phyloP scores from a whole-genome alignment of 441 rosid genomes.

The Populus hybrid region DNA sequence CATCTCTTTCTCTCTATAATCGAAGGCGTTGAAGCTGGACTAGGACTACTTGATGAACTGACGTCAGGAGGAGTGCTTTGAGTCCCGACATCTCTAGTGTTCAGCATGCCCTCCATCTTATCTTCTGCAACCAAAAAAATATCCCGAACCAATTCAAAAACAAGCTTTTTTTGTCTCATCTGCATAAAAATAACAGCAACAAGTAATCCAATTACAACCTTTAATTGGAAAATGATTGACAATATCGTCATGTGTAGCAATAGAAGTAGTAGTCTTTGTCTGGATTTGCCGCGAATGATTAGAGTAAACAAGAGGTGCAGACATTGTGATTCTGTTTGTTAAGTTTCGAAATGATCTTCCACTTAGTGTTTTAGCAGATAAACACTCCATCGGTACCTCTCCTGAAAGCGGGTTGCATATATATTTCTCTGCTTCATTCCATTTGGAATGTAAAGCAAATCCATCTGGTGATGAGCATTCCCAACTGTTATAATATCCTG shows the following conservation, averaged over 20 bases:
- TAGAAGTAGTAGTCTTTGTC: conserved; percentile 18
- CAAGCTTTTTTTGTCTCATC: too few species aligned
- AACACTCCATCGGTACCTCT: conserved; percentile 86
- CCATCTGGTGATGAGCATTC: conserved; percentile 75
- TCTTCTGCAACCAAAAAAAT: conserved; percentile 33
- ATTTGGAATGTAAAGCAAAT: conserved; percentile 78
- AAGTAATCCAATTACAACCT: conserved; percentile 30
- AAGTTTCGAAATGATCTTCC: conserved; percentile 66
- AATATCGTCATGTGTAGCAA: conserved; percentile 35
- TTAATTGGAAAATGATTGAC: conserved; percentile 31
- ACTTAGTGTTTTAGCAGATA: conserved; percentile 76
- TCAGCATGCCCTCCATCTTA: conserved; percentile 39
- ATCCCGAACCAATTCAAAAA: not conserved
- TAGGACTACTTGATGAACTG: conserved; percentile 55
- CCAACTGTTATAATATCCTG: conserved; percentile 40
- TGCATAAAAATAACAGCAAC: not conserved
- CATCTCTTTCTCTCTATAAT: conserved; percentile 53
- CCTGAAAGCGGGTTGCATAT: conserved; percentile 90
- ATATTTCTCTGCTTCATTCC: conserved; percentile 96
- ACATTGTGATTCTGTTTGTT: conserved; percentile 52
- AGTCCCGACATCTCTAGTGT: conserved; percentile 75
- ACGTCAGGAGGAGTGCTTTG: conserved; percentile 67
- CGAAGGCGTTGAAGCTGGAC: conserved; percentile 80
- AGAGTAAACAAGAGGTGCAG: conserved; percentile 75
- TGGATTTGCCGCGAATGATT: conserved; percentile 29